Base-by-base conservation (phyloP, 2,329 filamentous ascomycete genomes). In the Annulohypoxylon truncatum region DNA sequence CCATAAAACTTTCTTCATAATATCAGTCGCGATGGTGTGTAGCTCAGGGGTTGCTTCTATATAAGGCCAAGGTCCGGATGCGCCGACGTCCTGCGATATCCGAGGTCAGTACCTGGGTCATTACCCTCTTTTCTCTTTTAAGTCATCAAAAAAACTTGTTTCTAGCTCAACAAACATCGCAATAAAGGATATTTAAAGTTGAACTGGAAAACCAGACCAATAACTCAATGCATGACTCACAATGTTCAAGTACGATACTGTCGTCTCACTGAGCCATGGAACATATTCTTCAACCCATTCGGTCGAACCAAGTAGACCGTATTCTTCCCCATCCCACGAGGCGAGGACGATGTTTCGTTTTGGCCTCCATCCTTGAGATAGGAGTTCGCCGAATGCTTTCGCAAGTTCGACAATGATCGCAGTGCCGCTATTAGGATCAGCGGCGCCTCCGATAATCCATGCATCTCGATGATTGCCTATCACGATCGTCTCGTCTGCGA, bases 201-300 rank as follows among this genome's bases (percentile, higher is more conserved):
- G 9, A 3, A 3, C 31, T 38, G 3, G 7, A 24, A 3, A n/a
- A 7, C 10, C 10, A 46, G 24, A 15, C 10, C 18, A 35, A 13
- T 31, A 52, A 24, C 31, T 47, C n/a, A 10, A 2, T 10, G 31
- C 2, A 13, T 4, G 40, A 58, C 65, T 67, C 7, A 67, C 65
- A 26, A 96, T 88, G 73, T 96, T 96, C 56, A 96, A 80, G 71
- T 96, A 96, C 0, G 91, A 87, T 53, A 96, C 86, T 6, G 90
- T 88, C 0, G 89, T 87, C 13, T 87, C 84, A 0, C 84, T 86
- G 1, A 96, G 85, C 92, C 92, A 96, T 0, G 90, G 88, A 0
- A 93, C 77, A 64, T 92, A 90, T 63, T 96, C 92, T 74, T 96
- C 92, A 0, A 96, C 92, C 91, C 92, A 96, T 74, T 96, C 93